Conservation (phyloP, 106 monocot species). For the Dendrobium officinale region DNA sequence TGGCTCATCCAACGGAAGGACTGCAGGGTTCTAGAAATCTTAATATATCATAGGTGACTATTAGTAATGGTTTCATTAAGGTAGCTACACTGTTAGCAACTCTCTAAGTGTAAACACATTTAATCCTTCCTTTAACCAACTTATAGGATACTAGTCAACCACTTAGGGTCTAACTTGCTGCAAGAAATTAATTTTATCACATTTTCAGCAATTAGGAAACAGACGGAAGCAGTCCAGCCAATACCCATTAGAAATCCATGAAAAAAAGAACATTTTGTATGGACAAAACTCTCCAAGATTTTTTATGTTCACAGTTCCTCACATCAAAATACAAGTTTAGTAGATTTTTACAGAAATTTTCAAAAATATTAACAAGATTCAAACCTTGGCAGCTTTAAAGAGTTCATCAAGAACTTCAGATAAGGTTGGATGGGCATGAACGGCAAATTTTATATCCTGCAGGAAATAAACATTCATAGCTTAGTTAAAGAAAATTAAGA, state of each 20-base stretch:
- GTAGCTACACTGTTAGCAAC: too few species aligned
- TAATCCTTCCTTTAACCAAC: too few species aligned
- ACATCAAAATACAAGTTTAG: background rate
- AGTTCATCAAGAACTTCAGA: slow-evolving; percentile 89
- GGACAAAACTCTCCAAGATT: too few species aligned
- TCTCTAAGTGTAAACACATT: background rate
- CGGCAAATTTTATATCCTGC: slow-evolving; percentile 82
- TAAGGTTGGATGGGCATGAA: slow-evolving; percentile 90
- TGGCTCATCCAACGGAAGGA: too few species aligned
- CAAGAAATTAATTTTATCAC: too few species aligned
- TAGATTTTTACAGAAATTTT: background rate
- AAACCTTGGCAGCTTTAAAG: slow-evolving; percentile 84
- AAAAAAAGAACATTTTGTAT: background rate
- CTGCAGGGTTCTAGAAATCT: too few species aligned
- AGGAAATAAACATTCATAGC: background rate
- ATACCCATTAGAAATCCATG: background rate
- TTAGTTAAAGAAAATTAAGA: background rate
- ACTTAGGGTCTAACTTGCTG: too few species aligned
- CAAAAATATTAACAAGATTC: background rate
- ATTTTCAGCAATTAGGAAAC: background rate
- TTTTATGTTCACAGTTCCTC: too few species aligned
- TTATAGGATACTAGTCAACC: too few species aligned
- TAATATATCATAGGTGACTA: too few species aligned
- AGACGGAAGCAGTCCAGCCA: background rate
- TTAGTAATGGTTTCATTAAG: too few species aligned